phyloP scores from a whole-genome alignment of 345 rosid genomes.

The Reutealis trisperma region DNA sequence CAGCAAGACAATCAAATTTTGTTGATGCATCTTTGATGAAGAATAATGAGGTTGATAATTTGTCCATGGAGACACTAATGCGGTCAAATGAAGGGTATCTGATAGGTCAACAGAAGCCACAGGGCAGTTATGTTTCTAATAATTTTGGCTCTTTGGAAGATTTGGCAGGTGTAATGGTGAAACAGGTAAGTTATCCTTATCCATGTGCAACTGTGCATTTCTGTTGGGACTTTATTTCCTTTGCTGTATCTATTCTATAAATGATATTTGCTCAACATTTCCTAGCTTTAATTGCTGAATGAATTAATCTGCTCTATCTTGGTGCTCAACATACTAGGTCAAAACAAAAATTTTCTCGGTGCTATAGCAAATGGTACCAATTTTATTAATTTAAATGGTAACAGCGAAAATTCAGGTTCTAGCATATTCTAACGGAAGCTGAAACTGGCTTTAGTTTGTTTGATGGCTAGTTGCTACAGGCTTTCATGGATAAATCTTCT shows the following conservation, averaged over 20 bases:
- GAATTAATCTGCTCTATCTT: not conserved
- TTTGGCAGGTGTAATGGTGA: slow-evolving; percentile 56
- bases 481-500: no score
- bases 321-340: not conserved
- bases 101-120: slow-evolving; percentile 47
- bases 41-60: slow-evolving; percentile 36
- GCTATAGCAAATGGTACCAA: not conserved
- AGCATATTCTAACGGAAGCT: no score
- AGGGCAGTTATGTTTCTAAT: slow-evolving; percentile 41
- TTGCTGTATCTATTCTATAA: not conserved
- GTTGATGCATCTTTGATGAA: slow-evolving; percentile 40
- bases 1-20: slow-evolving; percentile 35
- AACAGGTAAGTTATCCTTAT: slow-evolving; percentile 45
- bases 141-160: slow-evolving; percentile 70
- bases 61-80: slow-evolving; percentile 39
- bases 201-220: not conserved
- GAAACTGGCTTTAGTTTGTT: no score
- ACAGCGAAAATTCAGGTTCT: not conserved
- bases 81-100: slow-evolving; percentile 46
- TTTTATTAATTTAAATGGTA: no score
- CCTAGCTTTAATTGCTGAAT: not conserved
- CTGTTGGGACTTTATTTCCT: not conserved
- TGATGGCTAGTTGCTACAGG: no score
- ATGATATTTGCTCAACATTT: not conserved
- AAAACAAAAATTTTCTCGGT: not conserved